phyloP scores from a whole-genome alignment of 2,329 filamentous ascomycete species.

The Hymenoscyphus salicellus region DNA sequence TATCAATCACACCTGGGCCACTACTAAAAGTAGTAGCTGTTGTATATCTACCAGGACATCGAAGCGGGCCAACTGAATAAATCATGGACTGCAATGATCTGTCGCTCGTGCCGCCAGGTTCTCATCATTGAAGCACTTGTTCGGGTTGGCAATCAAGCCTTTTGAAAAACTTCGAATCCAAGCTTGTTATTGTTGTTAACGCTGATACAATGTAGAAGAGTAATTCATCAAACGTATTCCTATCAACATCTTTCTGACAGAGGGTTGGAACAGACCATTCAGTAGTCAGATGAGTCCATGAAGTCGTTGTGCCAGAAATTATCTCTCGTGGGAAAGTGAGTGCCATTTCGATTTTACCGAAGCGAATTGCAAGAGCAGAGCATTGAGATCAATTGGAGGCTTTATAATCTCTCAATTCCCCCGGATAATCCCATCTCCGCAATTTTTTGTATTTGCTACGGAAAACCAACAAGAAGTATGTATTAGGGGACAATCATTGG shows the following conservation, averaged over 20 bases:
- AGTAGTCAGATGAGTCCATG: constrained; percentile 6
- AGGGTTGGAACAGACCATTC: neutral
- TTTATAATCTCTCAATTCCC: neutral
- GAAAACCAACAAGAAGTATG: neutral
- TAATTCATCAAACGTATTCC: too few relatives aligned
- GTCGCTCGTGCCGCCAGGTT: neutral
- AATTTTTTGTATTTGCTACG: neutral
- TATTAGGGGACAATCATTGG: neutral
- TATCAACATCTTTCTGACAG: too few relatives aligned
- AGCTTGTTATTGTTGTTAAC: too few relatives aligned
- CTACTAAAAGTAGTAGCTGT: neutral
- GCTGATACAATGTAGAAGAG: too few relatives aligned
- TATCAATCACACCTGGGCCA: neutral
- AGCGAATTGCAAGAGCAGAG: neutral
- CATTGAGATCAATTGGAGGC: neutral
- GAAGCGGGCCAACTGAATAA: neutral
- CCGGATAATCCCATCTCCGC: neutral
- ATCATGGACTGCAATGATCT: neutral
- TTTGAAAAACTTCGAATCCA: neutral
- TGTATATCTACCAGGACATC: neutral
- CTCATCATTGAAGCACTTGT: neutral
- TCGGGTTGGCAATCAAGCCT: neutral
- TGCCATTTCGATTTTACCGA: neutral
- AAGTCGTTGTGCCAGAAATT: constrained; percentile 1
- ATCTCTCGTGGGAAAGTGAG: neutral